Evolutionary conservation across 2,329 filamentous ascomycete species (phyloP), one percentile per base, ranked within the genome.

Genomic region (Pestalotiopsis sp.): DNA sequence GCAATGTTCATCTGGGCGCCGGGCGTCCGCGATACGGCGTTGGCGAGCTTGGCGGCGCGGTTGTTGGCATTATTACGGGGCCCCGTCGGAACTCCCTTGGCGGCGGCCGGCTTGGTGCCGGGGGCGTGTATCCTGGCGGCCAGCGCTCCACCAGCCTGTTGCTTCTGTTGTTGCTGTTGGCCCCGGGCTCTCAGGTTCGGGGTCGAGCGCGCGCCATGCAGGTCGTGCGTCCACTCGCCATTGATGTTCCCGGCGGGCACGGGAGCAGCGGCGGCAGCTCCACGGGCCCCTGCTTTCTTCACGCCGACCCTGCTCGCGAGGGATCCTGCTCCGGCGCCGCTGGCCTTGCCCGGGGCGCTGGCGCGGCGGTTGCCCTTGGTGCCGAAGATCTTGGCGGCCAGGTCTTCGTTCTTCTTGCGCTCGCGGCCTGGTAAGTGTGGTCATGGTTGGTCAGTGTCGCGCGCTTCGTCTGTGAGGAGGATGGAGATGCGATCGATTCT

Each of bases 241-340:
- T 92, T 85, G 77, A 92, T 86, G 77, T 89, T 87, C 71, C 87
- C 86, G 14, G 82, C 76, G 38, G 84, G 81, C 38, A 78, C 71
- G 62, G 76, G 78, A 36, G 7, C 20, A 9, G 77, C 74, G n/a
- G 75, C 70, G 62, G 74, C 69, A 14, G 75, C 75, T 41, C 71
- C 58, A 76, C 78, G 72, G 82, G 80, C 67, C 78, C 45, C 58
- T 84, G 90, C 90, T 88, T 94, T 94, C 75, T 88, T 89, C 64
- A 94, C 85, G 52, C 92, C 92, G 69, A 92, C 90, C 78, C 92
- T 88, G 80, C 90, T 92, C 67, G 92, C 89, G 65, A 94, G 86
- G 3, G 89, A 89, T 75, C 89, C 84, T 65, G 86, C 83, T 65
- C 78, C 75, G 25, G 59, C 27, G n/a, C 23, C 25, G 68, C 78